Evolutionary conservation across 345 rosid genomes (phyloP).

Genomic region (Acer yangbiense): DNA sequence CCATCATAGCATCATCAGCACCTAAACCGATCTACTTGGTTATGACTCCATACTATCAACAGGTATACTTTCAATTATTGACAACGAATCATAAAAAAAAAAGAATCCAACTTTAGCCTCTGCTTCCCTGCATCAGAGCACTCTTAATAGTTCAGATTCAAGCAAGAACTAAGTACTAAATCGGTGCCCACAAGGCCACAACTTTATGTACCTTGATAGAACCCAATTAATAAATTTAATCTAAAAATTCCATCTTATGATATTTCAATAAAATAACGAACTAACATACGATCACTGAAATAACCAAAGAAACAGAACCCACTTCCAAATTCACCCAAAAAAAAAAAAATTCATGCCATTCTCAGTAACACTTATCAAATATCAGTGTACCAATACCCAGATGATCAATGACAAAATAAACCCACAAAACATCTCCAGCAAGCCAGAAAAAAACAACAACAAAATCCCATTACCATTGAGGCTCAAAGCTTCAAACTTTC

Average conservation of each 20-base stretch:
- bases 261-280: background rate
- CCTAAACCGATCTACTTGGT: background rate
- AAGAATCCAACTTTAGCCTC: background rate
- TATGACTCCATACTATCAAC: background rate
- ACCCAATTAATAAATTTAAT: background rate
- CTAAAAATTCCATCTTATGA: background rate
- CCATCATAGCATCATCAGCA: background rate
- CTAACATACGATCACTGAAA: background rate
- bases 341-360: background rate
- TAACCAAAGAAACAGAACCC: slow-evolving; percentile 1
- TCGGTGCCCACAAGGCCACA: background rate
- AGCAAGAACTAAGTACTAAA: background rate
- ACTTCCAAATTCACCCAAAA: background rate
- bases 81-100: background rate
- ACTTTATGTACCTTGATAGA: background rate
- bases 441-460: background rate
- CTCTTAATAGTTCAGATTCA: background rate
- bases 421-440: background rate
- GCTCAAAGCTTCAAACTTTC: background rate
- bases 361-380: background rate
- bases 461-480: background rate
- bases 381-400: background rate
- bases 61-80: background rate
- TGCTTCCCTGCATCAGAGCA: background rate
- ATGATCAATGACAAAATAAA: background rate